Percentiles rank a stretch among this genome's conserved stretches.
These are phyloP conservation scores for Exophiala spinifera DNA, from an alignment of 2,329 filamentous ascomycete genomes.

Conservation along the genomic window DNA sequence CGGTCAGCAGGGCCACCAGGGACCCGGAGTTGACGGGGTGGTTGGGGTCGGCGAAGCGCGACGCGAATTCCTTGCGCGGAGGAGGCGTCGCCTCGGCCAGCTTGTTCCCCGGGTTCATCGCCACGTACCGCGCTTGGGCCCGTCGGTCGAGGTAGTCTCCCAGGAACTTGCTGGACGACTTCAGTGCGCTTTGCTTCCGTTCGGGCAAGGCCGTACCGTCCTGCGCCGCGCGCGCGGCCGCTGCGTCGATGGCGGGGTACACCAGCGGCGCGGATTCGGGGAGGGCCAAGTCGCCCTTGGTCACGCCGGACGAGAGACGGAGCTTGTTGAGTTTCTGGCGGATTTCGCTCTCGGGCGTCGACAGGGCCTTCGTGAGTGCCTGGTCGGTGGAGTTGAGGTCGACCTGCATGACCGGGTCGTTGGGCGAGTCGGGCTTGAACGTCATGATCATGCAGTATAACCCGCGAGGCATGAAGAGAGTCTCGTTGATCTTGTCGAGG, in stretches of 20 bases:
- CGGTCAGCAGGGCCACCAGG: slow-evolving; percentile 47
- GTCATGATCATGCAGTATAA: slow-evolving; percentile 56
- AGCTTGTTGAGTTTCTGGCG: slow-evolving; percentile 17
- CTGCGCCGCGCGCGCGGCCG: slow-evolving; percentile 2
- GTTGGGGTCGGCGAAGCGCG: slow-evolving; percentile 51
- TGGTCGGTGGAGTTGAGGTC: slow-evolving; percentile 29
- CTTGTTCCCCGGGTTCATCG: slow-evolving; percentile 42
- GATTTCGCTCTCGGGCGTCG: slow-evolving; percentile 10
- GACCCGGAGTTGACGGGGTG: slow-evolving; percentile 51
- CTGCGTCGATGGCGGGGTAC: slow-evolving; percentile 40
- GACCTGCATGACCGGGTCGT: slow-evolving; percentile 24
- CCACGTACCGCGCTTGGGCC: slow-evolving; percentile 43
- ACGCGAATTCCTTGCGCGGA: slow-evolving; percentile 40
- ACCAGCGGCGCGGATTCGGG: slow-evolving; percentile 49
- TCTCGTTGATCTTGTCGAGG: slow-evolving; percentile 55
- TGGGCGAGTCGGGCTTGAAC: slow-evolving; percentile 44
- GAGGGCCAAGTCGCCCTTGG: slow-evolving; percentile 38
- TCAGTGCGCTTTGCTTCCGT: slow-evolving; percentile 24
- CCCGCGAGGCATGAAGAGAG: slow-evolving; percentile 57
- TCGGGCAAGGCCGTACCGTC: neutral
- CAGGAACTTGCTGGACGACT: slow-evolving; percentile 36
- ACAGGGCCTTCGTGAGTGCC: slow-evolving; percentile 35
- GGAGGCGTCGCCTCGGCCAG: slow-evolving; percentile 35
- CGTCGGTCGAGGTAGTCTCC: slow-evolving; percentile 49
- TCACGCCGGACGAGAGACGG: slow-evolving; percentile 29